Percentiles rank a stretch among this genome's conserved stretches.
phyloP scores from a whole-genome alignment of 148 eudicot species.

The Silene latifolia region DNA sequence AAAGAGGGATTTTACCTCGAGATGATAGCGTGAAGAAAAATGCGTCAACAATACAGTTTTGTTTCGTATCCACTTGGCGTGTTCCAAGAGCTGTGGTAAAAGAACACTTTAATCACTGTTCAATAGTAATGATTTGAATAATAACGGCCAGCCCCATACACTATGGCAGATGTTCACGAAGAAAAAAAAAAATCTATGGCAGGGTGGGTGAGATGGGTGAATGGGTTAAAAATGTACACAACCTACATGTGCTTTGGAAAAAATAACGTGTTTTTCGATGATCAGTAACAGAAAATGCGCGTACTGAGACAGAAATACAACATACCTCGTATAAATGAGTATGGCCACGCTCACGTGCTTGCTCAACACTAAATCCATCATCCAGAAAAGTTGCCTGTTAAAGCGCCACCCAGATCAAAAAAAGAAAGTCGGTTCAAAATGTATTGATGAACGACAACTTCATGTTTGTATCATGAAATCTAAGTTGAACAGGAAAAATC shows the following conservation, averaged over 20 bases:
- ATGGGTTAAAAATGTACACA: no score
- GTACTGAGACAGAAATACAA: not conserved
- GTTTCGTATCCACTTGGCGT: slow-evolving; percentile 86
- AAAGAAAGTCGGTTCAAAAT: not conserved
- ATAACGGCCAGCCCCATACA: no score
- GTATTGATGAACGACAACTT: not conserved
- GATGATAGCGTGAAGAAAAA: slow-evolving; percentile 83
- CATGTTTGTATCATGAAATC: not conserved
- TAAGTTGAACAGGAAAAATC: not conserved
- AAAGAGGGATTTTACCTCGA: slow-evolving; percentile 52
- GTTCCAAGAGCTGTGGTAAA: slow-evolving; percentile 64
- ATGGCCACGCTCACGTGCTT: slow-evolving; percentile 89
- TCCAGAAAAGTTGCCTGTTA: slow-evolving; percentile 86
- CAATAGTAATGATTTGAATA: not conserved
- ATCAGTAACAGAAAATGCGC: no score
- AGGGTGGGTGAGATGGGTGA: no score
- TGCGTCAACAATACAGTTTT: slow-evolving; percentile 73
- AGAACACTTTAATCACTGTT: slow-evolving; percentile 8
- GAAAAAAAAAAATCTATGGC: no score
- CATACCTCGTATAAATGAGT: slow-evolving; percentile 86
- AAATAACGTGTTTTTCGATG: no score
- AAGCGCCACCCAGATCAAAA: slow-evolving; percentile 21
- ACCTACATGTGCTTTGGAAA: no score
- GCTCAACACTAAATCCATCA: slow-evolving; percentile 61
- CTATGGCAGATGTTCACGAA: no score